Evolutionary conservation across 768 basidiomycete genomes (phyloP), one percentile per base, ranked within the genome.

Genomic region (Macrolepiota dolichaula): DNA sequence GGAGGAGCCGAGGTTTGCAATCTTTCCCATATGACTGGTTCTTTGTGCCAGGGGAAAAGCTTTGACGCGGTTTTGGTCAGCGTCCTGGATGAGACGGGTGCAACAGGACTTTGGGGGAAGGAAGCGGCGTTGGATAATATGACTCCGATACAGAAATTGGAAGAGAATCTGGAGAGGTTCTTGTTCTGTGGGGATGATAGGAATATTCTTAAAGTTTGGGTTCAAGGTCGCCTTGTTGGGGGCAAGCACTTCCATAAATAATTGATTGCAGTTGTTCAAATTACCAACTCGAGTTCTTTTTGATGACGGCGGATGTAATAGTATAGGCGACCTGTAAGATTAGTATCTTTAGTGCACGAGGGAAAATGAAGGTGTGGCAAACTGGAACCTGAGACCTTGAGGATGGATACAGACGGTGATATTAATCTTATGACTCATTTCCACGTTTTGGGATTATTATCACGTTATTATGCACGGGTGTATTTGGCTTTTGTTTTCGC

Each of bases 1-100:
- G 96, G 96, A 35, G 96, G 96, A 1, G 96, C 96, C 1, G 79
- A 85, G 24, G 86, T 98, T 0, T 96, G 94, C 68, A 79, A 79
- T 53, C 74, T 97, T 9, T 80, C 85, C 56, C 73, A 83, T 25
- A 80, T 78, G 44, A 79, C 91, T 15, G 96, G 96, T 9, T 89
- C 87, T 17, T 92, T 98, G 64, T 78, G 77, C 13, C 76, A 78
- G 2, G 94, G 93, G 2, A 96, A 94, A 75, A 87, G 85, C 63
- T 98, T 98, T 68, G 96, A 98, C 70, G 96, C 96, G 0, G 74
- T 98, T 7, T 64, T 92, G 4, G 85, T 96, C 24, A 84, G 77
- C 68, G 76, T 91, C 6, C 74, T 78, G 25, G 70, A 72, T 42
- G 81, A 80, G 40, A 69, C 76, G 36, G 83, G 79, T 24, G 70